Evolutionary conservation across 2,329 filamentous ascomycete species (phyloP).

Genomic region (Hypoxylon sp.): DNA sequence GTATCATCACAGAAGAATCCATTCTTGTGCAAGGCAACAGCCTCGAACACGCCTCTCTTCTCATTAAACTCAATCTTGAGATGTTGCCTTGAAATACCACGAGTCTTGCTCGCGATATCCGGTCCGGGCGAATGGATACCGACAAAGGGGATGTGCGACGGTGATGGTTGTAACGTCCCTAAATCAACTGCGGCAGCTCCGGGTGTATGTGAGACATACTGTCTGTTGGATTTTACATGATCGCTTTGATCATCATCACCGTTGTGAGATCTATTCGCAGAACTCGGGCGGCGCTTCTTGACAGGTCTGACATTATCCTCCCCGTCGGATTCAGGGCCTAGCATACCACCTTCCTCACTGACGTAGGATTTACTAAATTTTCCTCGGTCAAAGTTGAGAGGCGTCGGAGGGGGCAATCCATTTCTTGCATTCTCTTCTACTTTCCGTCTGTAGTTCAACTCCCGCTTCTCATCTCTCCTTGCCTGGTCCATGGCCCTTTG

Average conservation of each 20-base stretch:
- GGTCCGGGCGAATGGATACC: conserved; percentile 78
- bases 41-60: conserved; percentile 73
- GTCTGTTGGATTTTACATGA: conserved; percentile 67
- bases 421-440: conserved; percentile 62
- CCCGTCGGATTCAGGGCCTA: conserved; percentile 72
- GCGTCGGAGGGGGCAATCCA: conserved; percentile 65
- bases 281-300: conserved; percentile 62
- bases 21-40: conserved; percentile 72
- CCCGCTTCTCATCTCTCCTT: conserved; percentile 63
- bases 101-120: conserved; percentile 72
- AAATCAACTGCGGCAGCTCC: conserved; percentile 72
- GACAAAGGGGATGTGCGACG: conserved; percentile 73
- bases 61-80: conserved; percentile 79
- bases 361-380: conserved; percentile 75
- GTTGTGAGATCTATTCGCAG: conserved; percentile 58
- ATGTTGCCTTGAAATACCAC: conserved; percentile 80
- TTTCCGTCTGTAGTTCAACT: conserved; percentile 60
- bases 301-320: conserved; percentile 62
- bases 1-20: conserved; percentile 76
- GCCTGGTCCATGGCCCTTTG: conserved; percentile 70
- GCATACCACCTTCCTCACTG: conserved; percentile 77
- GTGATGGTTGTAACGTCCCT: conserved; percentile 70
- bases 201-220: conserved; percentile 72
- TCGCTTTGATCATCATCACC: conserved; percentile 58
- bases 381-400: conserved; percentile 63